phyloP scores from a whole-genome alignment of 805 yeast genomes.

The Nakazawaea holstii region DNA sequence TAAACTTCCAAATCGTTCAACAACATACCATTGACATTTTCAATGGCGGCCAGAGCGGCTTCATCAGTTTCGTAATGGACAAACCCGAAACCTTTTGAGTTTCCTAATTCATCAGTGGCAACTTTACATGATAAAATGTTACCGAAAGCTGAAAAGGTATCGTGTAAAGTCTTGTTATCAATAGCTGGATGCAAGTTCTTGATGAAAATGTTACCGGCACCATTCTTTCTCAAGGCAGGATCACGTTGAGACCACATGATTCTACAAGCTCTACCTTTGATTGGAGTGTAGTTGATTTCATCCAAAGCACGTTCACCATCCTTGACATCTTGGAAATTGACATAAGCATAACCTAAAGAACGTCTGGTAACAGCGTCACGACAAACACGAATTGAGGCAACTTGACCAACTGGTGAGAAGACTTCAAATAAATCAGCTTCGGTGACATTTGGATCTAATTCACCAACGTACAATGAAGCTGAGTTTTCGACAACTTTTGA shows the following conservation, averaged over 20 bases:
- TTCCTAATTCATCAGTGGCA: slow-evolving; percentile 88
- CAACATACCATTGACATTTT: slow-evolving; percentile 96
- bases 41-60: slow-evolving; percentile 92
- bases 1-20: slow-evolving; percentile 93
- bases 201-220: slow-evolving; percentile 95
- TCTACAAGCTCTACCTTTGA: slow-evolving; percentile 96
- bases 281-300: slow-evolving; percentile 87
- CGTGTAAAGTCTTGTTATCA: slow-evolving; percentile 98
- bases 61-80: slow-evolving; percentile 93
- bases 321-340: slow-evolving; percentile 82
- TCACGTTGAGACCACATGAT: slow-evolving; percentile 99
- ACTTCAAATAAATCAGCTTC: slow-evolving; percentile 94
- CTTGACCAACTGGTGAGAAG: slow-evolving; percentile 92
- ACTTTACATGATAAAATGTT: slow-evolving; percentile 94
- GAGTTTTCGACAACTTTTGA: slow-evolving; percentile 36
- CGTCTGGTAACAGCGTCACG: slow-evolving; percentile 97
- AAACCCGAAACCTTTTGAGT: slow-evolving; percentile 94
- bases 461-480: slow-evolving; percentile 96
- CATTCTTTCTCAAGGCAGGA: slow-evolving; percentile 90
- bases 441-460: slow-evolving; percentile 84
- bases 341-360: slow-evolving; percentile 97
- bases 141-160: slow-evolving; percentile 96
- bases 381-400: slow-evolving; percentile 95
- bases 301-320: slow-evolving; percentile 95
- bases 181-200: slow-evolving; percentile 98